Conservation (phyloP, 345 rosid species). For the Aurinia saxatilis region DNA sequence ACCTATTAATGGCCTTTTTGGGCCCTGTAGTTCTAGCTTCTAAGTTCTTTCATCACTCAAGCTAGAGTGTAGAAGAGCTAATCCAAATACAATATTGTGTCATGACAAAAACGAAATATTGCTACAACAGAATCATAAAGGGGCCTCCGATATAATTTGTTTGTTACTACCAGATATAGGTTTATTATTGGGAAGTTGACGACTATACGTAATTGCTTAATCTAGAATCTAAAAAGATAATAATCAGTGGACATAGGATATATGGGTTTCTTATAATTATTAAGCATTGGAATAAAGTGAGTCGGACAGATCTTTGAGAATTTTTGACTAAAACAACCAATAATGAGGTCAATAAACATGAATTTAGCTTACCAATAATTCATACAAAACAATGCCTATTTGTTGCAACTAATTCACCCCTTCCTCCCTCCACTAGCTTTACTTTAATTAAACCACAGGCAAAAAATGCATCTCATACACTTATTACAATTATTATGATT, state of each 20-base stretch:
- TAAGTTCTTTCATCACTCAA: background rate
- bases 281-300: slow-evolving; percentile 24
- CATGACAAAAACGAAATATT: background rate
- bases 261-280: slow-evolving; percentile 19
- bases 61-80: background rate
- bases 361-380: slow-evolving; percentile 22
- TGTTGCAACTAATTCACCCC: slow-evolving; percentile 15
- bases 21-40: background rate
- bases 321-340: slow-evolving; percentile 12
- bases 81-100: background rate
- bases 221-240: slow-evolving; percentile 13
- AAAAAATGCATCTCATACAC: slow-evolving; percentile 9
- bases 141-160: background rate
- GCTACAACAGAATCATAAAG: background rate
- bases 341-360: slow-evolving; percentile 22
- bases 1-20: background rate
- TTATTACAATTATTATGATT: slow-evolving; percentile 8
- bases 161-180: slow-evolving; percentile 1
- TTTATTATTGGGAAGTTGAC: slow-evolving; percentile 3
- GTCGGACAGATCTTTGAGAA: background rate
- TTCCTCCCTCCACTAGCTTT: slow-evolving; percentile 18
- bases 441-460: slow-evolving; percentile 16
- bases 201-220: slow-evolving; percentile 25
- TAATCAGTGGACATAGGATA: slow-evolving; percentile 9
- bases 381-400: slow-evolving; percentile 5